Evolutionary conservation across 345 rosid genomes (phyloP), one percentile per base, ranked within the genome.

Genomic region (Gossypium thurberi): DNA sequence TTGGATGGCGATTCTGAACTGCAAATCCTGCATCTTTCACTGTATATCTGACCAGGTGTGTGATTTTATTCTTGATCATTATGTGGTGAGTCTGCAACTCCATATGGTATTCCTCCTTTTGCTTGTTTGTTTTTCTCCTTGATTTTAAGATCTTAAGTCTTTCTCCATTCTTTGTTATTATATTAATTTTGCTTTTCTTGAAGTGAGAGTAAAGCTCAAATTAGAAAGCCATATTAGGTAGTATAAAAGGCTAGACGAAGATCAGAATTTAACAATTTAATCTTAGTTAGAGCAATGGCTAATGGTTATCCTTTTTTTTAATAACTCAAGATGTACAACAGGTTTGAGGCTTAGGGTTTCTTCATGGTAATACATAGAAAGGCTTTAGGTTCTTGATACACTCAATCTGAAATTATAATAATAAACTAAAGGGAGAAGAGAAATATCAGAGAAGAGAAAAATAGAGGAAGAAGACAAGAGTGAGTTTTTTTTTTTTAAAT

Each of bases 31-130:
- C 23, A 7, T 37, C 23, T 33, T 62, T 62, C 46, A 63, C 20
- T 63, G 15, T 9, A 47, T n/a, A 40, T 63, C 50, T 63, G 68
- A 40, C 21, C 68, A 63, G 68, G 50, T 40, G 40, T 62, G 67
- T 40, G 48, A 63, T 40, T 40, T 63, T 33, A 18, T 63, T 40
- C 48, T 63, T 40, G 68, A 63, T 63, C 25, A 63, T 63, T 63
- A 10, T 63, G 67, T 33, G n/a, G 14, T 63, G 48, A 63, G 42
- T 63, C 48, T 26, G 69, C 26, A 14, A 25, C n/a, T 11, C n/a
- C 9, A 61, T 48, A 26, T 72, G 48, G 10, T 21, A 9, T 15
- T 61, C 25, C 67, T 40, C 26, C 4, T 63, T 63, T 63, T 63
- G 48, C 14, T 63, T 42, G 21, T 37, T 37, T 7, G 48, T 4